phyloP scores from a whole-genome alignment of 106 monocot genomes.

The Xerophyta viscosa region DNA sequence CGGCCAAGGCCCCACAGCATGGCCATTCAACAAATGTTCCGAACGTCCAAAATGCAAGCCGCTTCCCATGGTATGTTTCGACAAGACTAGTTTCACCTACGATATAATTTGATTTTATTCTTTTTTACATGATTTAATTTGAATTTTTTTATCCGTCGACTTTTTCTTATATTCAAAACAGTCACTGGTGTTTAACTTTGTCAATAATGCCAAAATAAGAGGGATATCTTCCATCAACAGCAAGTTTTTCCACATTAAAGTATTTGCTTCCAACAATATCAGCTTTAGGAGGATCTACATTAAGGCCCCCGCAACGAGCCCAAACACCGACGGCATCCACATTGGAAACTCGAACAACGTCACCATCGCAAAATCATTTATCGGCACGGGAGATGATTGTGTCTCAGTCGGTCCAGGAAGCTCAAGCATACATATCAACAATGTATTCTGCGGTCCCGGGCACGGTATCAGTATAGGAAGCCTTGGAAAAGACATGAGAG shows the following conservation, averaged over 20 bases:
- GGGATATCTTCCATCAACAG: constrained; percentile 49
- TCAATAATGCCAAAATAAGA: constrained; percentile 5
- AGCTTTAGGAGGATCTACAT: constrained; percentile 22
- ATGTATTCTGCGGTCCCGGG: constrained; percentile 50
- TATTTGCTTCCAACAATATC: constrained; percentile 25
- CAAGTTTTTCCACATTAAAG: constrained; percentile 56
- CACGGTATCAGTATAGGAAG: constrained; percentile 32
- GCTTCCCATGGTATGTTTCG: constrained; percentile 26
- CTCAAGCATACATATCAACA: constrained; percentile 9
- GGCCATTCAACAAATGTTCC: constrained; percentile 25
- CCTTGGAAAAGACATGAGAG: neutral
- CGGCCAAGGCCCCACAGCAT: constrained; percentile 29
- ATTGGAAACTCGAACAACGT: constrained; percentile 27
- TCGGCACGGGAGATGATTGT: constrained; percentile 78
- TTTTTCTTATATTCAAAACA: neutral
- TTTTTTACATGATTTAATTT: neutral
- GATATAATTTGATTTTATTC: neutral
- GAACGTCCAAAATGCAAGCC: constrained; percentile 18
- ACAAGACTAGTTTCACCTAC: neutral
- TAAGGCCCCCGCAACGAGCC: constrained; percentile 43
- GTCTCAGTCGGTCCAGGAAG: constrained; percentile 58
- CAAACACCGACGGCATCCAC: constrained; percentile 82
- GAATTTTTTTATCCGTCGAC: too few species aligned
- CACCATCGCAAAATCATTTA: constrained; percentile 16
- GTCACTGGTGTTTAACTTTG: neutral